phyloP scores from a whole-genome alignment of 148 eudicot genomes.

The Fagopyrum tataricum region DNA sequence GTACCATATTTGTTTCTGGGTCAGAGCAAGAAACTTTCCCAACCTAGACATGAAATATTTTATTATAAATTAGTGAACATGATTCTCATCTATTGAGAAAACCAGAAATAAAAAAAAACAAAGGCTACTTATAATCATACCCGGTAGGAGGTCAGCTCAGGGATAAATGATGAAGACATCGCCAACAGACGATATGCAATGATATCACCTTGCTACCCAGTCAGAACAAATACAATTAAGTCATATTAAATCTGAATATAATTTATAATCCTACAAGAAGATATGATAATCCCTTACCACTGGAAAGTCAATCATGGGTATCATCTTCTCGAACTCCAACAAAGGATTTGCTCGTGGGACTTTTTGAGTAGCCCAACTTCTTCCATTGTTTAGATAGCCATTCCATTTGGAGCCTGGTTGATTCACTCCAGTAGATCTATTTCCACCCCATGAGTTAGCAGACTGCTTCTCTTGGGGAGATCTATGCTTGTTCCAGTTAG shows the following conservation, averaged over 20 bases:
- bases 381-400: background rate
- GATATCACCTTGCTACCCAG: conserved; percentile 66
- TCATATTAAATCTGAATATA: background rate
- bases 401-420: conserved; percentile 5
- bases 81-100: background rate
- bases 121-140: conserved; percentile 22
- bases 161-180: conserved; percentile 75
- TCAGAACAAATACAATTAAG: background rate
- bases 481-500: conserved; percentile 20
- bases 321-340: conserved; percentile 62
- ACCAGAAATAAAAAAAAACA: background rate
- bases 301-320: conserved; percentile 47
- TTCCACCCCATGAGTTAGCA: conserved; percentile 7
- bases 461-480: conserved; percentile 1
- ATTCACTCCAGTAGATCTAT: conserved; percentile 6
- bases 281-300: conserved; percentile 32
- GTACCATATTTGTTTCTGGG: conserved; percentile 33
- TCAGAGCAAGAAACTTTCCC: conserved; percentile 53
- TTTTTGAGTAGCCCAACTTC: conserved; percentile 2
- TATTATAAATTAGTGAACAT: background rate
- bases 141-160: conserved; percentile 62
- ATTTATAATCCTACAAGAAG: background rate
- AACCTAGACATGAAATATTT: conserved; percentile 34
- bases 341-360: background rate
- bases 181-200: conserved; percentile 89